A percentile compares a stretch with the other conserved stretches of the same genome.
Evolutionary conservation across 805 yeast species (phyloP).

Genomic region (Komagataella pastoris): DNA sequence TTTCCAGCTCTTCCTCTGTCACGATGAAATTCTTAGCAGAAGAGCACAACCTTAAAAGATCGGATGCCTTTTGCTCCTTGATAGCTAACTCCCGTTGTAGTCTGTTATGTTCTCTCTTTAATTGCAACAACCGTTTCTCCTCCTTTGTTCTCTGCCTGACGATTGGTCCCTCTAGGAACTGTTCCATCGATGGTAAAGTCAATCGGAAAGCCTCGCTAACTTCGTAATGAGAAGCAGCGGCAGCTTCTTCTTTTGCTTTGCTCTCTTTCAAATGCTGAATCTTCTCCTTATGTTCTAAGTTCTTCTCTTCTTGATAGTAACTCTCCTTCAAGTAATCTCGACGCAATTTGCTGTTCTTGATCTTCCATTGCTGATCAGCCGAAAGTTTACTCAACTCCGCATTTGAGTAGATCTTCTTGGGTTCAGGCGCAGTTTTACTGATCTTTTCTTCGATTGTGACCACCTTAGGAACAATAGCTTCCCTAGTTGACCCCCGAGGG

Average conservation of each 20-base stretch:
- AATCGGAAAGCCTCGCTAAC: constrained; percentile 39
- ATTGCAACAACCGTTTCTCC: constrained; percentile 40
- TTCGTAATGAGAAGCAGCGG: constrained; percentile 23
- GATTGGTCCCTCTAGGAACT: constrained; percentile 51
- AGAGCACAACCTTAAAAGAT: constrained; percentile 60
- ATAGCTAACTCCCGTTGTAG: constrained; percentile 35
- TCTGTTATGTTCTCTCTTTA: constrained; percentile 60
- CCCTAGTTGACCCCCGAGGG: constrained; percentile 52
- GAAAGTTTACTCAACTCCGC: constrained; percentile 22
- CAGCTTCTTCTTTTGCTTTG: constrained; percentile 13
- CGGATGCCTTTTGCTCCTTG: constrained; percentile 38
- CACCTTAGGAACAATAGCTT: constrained; percentile 34
- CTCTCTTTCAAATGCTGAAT: constrained; percentile 14
- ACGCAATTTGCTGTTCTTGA: constrained; percentile 50
- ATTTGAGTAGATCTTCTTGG: constrained; percentile 19
- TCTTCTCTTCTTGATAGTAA: constrained; percentile 23
- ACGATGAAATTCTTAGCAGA: constrained; percentile 56
- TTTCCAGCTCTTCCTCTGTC: constrained; percentile 51
- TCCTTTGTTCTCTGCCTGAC: constrained; percentile 63
- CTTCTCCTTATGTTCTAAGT: constrained; percentile 19
- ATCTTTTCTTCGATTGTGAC: constrained; percentile 51
- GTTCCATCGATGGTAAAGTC: constrained; percentile 73
- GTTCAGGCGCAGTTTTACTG: constrained; percentile 32
- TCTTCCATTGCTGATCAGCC: constrained; percentile 28
- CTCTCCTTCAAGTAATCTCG: constrained; percentile 58